Conservation (phyloP, 805 yeast genomes). For the Wickerhamiella vanderwaltii region DNA sequence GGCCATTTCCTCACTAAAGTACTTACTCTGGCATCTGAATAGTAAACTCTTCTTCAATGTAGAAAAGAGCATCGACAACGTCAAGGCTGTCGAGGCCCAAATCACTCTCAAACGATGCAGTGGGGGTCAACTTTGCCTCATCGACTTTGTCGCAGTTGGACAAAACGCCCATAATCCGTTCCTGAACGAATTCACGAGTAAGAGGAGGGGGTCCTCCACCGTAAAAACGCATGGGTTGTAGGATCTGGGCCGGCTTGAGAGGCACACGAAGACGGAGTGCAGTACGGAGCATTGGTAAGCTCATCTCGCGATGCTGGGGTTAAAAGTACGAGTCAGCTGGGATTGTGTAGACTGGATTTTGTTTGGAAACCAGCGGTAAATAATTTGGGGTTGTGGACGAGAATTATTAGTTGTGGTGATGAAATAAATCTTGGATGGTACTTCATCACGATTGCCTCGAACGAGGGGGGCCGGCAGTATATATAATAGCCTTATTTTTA, state of each 20-base stretch:
- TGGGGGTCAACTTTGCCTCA: constrained; percentile 29
- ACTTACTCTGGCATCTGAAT: constrained; percentile 26
- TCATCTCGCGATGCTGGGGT: too few relatives aligned
- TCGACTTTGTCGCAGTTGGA: constrained; percentile 47
- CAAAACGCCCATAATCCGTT: constrained; percentile 69
- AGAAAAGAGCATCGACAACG: constrained; percentile 88
- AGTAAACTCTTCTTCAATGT: constrained; percentile 77
- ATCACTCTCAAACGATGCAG: constrained; percentile 37
- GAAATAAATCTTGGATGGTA: too few relatives aligned
- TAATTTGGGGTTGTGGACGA: too few relatives aligned
- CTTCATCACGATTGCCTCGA: too few relatives aligned
- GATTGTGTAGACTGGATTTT: too few relatives aligned
- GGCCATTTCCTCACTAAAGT: too few relatives aligned
- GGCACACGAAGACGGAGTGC: constrained; percentile 1
- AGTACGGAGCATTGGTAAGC: constrained; percentile 9
- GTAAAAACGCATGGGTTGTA: constrained; percentile 4
- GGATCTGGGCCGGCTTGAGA: not conserved
- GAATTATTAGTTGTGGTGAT: too few relatives aligned
- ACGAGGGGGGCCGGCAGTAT: too few relatives aligned
- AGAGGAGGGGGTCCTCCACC: constrained; percentile 40
- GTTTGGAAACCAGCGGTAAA: too few relatives aligned
- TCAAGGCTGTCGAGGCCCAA: constrained; percentile 84
- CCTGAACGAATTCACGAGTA: constrained; percentile 64
- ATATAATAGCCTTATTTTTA: too few relatives aligned
- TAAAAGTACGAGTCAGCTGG: too few relatives aligned